phyloP scores from a whole-genome alignment of 2,329 filamentous ascomycete genomes.

The Beauveria australis region DNA sequence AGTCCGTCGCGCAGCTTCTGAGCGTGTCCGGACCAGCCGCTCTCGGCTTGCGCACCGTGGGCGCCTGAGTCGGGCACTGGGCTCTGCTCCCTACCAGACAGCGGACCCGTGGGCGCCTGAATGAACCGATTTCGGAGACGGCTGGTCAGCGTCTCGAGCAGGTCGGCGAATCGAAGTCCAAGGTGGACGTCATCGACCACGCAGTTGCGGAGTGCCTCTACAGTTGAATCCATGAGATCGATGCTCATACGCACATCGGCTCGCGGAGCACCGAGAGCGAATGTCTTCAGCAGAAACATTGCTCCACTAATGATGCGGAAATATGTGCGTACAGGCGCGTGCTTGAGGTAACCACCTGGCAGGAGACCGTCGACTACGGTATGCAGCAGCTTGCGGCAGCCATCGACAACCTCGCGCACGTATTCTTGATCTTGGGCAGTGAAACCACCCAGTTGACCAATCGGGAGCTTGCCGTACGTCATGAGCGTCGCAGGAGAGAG shows the following conservation, averaged over 20 bases:
- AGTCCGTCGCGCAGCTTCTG: slow-evolving; percentile 33
- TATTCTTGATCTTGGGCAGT: slow-evolving; percentile 62
- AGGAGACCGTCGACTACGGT: slow-evolving; percentile 71
- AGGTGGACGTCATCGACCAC: slow-evolving; percentile 81
- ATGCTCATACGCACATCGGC: slow-evolving; percentile 71
- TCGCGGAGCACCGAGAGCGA: slow-evolving; percentile 71
- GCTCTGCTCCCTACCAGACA: slow-evolving; percentile 34
- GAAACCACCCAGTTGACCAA: slow-evolving; percentile 56
- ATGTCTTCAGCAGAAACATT: slow-evolving; percentile 79
- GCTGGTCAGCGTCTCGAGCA: slow-evolving; percentile 70
- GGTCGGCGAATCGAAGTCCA: slow-evolving; percentile 74
- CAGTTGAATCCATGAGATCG: slow-evolving; percentile 64
- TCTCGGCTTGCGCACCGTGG: slow-evolving; percentile 15
- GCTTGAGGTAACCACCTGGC: slow-evolving; percentile 68
- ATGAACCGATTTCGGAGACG: slow-evolving; percentile 68
- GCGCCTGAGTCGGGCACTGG: slow-evolving; percentile 27
- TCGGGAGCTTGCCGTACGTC: slow-evolving; percentile 55
- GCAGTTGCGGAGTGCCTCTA: slow-evolving; percentile 65
- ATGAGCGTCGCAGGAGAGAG: slow-evolving; percentile 58
- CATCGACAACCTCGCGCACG: slow-evolving; percentile 68
- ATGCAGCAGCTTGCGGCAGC: slow-evolving; percentile 65
- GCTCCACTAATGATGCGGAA: slow-evolving; percentile 80
- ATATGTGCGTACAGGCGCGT: slow-evolving; percentile 75
- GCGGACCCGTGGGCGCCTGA: slow-evolving; percentile 46
- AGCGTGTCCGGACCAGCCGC: slow-evolving; percentile 26